Percentiles rank a stretch among this genome's conserved stretches.
Evolutionary conservation across 2,329 filamentous ascomycete species (phyloP).

Genomic region (Cadophora luteo-olivacea): DNA sequence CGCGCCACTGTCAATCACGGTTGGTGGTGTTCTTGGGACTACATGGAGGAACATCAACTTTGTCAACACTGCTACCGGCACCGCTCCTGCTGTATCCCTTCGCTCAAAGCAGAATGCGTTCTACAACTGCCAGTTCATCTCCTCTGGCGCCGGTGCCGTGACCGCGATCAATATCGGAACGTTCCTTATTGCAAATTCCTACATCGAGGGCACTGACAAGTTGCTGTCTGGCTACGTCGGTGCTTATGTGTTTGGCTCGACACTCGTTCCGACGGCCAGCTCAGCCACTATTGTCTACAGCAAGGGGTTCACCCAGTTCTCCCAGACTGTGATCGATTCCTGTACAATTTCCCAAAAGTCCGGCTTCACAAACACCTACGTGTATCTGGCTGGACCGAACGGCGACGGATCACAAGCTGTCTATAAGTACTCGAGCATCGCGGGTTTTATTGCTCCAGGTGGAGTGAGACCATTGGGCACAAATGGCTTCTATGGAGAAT

Average conservation of each 20-base stretch:
- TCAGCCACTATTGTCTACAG: slow-evolving; percentile 49
- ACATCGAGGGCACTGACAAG: slow-evolving; percentile 22
- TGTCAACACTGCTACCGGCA: slow-evolving; percentile 5
- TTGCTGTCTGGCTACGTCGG: slow-evolving; percentile 16
- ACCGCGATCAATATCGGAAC: slow-evolving; percentile 12
- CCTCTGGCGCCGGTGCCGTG: slow-evolving; percentile 1
- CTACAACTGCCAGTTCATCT: slow-evolving; percentile 22
- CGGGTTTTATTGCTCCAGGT: slow-evolving; percentile 47
- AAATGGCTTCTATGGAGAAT: slow-evolving; percentile 50
- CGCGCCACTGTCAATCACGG: slow-evolving; percentile 39
- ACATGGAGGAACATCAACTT: slow-evolving; percentile 23
- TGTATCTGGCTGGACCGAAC: slow-evolving; percentile 52
- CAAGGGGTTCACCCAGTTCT: slow-evolving; percentile 48
- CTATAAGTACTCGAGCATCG: slow-evolving; percentile 49
- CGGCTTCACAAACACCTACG: slow-evolving; percentile 47
- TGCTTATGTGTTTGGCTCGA: slow-evolving; percentile 49
- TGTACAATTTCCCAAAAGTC: slow-evolving; percentile 47
- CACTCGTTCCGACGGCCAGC: slow-evolving; percentile 48
- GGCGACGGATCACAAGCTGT: slow-evolving; percentile 49
- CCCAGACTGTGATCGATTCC: slow-evolving; percentile 51
- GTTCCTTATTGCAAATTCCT: slow-evolving; percentile 20
- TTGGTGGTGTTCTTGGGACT: slow-evolving; percentile 14
- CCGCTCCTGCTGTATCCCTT: slow-evolving; percentile 17
- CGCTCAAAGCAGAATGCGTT: slow-evolving; percentile 15
- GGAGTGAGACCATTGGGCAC: slow-evolving; percentile 47